Evolutionary conservation across 1,284 basidiomycete genomes (phyloP).

Genomic region (Sporisorium exsertum): DNA sequence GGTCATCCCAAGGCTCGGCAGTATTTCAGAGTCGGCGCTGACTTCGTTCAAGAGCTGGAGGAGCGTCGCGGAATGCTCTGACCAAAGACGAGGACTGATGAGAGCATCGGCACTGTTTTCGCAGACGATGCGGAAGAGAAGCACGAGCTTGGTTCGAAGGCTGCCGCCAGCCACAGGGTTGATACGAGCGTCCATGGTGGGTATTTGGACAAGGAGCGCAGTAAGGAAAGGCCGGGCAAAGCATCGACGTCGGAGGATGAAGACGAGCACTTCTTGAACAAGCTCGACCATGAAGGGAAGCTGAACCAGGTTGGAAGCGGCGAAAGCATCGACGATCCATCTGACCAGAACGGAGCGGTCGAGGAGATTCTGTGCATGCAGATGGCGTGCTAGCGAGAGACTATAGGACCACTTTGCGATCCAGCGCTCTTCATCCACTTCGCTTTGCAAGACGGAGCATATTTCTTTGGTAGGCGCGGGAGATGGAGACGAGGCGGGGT

Average conservation of each 20-base stretch:
- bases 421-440: conserved; percentile 80
- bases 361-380: conserved; percentile 84
- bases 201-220: conserved; percentile 31
- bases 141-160: conserved; percentile 35
- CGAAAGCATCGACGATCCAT: conserved; percentile 85
- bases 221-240: conserved; percentile 32
- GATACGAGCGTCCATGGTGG: conserved; percentile 26
- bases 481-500: conserved; percentile 19
- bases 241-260: conserved; percentile 39
- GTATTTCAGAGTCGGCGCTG: conserved; percentile 9
- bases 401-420: conserved; percentile 83
- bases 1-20: not conserved
- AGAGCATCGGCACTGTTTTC: conserved; percentile 75
- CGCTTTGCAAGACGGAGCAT: conserved; percentile 67
- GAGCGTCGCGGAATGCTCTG: conserved; percentile 29
- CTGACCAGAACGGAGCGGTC: conserved; percentile 82
- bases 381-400: conserved; percentile 75
- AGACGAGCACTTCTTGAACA: conserved; percentile 38
- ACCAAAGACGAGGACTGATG: conserved; percentile 74
- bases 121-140: conserved; percentile 38
- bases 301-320: conserved; percentile 45
- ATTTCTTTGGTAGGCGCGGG: conserved; percentile 20
- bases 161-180: conserved; percentile 19
- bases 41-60: conserved; percentile 31
- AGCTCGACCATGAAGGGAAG: conserved; percentile 48